Evolutionary conservation across 2,329 filamentous ascomycete species (phyloP), one percentile per base, ranked within the genome.

Genomic region (Venturia asperata): DNA sequence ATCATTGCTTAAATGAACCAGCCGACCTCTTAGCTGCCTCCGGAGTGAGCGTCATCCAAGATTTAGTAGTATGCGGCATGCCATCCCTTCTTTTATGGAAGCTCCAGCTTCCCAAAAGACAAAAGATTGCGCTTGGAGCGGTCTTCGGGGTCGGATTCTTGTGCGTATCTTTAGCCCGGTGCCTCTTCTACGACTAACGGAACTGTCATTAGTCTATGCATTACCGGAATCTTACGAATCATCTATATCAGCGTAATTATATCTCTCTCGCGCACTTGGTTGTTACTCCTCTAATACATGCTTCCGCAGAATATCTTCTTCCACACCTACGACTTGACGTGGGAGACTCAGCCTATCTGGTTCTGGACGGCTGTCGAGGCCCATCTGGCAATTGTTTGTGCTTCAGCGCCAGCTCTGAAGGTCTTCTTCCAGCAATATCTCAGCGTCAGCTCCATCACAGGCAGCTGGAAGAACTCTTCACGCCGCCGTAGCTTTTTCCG

Each of bases 61-160:
- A 80, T 63, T 68, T 79, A 9, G 70, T 79, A 66, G 73, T 77
- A 1, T 75, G 76, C 58, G 68, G 71, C 1, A 68, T 81, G 30
- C 80, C 80, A 0, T 70, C 78, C 13, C 72, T 80, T 27, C 74
- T 81, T 39, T 76, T 80, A 7, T 74, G 76, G 71, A 76, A 78
- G n/a, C 71, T 81, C 5, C 73, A 76, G 37, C 74, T 82, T 47
- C 73, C 77, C 4, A 69, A 65, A 19, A 71, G 73, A 21, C 79
- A 81, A 68, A 81, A 79, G 69, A 65, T 79, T 34, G 77, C 74
- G 0, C 69, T 80, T 5, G 77, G 79, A 55, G 76, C 78, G 55
- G 74, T 81, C 69, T 74, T 78, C 72, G 77, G 71, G 5, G 66
- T 79, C 9, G 77, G 80, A 0, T 71, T 80, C 5, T 71, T 81